Evolutionary conservation across 2,329 filamentous ascomycete genomes (phyloP), one percentile per base, ranked within the genome.

Genomic region (Xylariaceae sp.): DNA sequence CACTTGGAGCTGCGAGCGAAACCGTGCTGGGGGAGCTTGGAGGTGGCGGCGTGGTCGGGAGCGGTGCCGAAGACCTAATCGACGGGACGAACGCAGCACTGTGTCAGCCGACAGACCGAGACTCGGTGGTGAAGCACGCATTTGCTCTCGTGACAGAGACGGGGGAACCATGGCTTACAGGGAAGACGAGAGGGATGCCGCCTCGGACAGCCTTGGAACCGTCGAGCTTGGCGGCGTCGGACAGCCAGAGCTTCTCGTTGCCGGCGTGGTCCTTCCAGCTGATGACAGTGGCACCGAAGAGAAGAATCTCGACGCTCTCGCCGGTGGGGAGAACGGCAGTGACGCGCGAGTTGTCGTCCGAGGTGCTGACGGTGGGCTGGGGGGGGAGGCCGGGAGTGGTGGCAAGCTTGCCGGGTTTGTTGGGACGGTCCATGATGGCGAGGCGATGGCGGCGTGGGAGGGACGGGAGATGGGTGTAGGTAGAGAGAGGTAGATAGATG

Each of bases 141-240:
- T 28, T 28, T 4, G 7, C 22, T 7, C 7, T 9, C 5, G 16
- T 38, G 34, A 16, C 13, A 38, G 34, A 9, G 9, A 5, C 5
- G 34, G 16, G 34, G 34, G 10, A 14, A 5, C 5, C 13, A 9
- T 38, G 38, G 75, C 83, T 59, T 78, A 96, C 92, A 9, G 93
- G 93, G 68, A 97, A 97, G 34, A 97, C 91, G 47, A 97, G 75
- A 5, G 93, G 93, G 62, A 97, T 90, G 13, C 93, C 93, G 51
- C 94, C 94, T 58, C 94, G 82, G 47, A 97, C 92, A 19, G 93
- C 81, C 77, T 96, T 96, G 61, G 80, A 86, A 47, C 94, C 93
- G 67, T 97, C 92, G 51, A 96, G 77, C 64, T 83, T 83, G 42
- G 92, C 88, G 52, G 80, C 84, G 55, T 91, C 83, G 72, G 89